These are phyloP conservation scores for Arctium minus DNA, from an alignment of 129 eudicot species.

Conservation along the genomic window DNA sequence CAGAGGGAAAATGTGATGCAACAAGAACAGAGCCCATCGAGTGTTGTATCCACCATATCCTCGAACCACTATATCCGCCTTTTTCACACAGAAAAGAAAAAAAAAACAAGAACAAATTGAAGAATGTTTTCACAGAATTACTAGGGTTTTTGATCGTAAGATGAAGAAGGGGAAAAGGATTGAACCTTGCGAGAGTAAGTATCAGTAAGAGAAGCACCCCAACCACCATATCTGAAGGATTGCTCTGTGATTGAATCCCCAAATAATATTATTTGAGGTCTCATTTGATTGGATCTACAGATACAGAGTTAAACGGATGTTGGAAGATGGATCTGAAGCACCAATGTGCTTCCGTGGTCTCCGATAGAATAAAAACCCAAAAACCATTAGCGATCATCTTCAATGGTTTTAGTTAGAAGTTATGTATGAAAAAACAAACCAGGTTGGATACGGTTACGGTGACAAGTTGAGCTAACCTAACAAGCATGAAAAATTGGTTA, in stretches of 20 bases:
- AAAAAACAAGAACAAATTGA: neutral
- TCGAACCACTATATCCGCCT: conserved; percentile 85
- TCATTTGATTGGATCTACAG: conserved; percentile 25
- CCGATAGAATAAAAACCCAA: neutral
- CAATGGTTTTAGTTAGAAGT: neutral
- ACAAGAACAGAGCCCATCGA: conserved; percentile 86
- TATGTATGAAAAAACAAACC: too few species aligned
- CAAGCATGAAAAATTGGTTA: too few species aligned
- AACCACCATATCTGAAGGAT: conserved; percentile 67
- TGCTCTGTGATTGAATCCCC: conserved; percentile 89
- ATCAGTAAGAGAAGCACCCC: conserved; percentile 86
- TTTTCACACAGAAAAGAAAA: neutral
- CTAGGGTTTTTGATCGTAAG: neutral
- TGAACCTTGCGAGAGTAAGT: conserved; percentile 76
- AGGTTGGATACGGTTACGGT: too few species aligned
- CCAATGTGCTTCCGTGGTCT: neutral
- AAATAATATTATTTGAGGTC: conserved; percentile 68
- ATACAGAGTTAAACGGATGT: neutral
- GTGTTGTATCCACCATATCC: conserved; percentile 92
- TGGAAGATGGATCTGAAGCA: neutral
- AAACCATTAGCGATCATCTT: neutral
- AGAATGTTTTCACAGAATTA: neutral
- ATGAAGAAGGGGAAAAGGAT: neutral
- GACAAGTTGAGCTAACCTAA: too few species aligned
- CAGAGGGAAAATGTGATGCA: conserved; percentile 73